phyloP scores from a whole-genome alignment of 495 filamentous ascomycete species.

The Penicillium coprophilum region DNA sequence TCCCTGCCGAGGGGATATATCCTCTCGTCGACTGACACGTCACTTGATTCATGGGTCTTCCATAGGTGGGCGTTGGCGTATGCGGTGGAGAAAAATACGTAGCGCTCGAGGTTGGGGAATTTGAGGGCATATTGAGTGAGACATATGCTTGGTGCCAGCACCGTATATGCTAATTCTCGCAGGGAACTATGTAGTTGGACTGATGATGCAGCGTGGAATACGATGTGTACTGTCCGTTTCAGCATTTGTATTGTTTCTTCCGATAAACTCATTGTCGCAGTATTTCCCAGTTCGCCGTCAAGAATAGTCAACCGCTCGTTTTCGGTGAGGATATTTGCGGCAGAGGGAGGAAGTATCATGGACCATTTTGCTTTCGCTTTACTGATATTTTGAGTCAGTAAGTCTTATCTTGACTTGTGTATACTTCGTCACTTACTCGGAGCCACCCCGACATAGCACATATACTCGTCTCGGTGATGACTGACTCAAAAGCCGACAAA shows the following conservation, averaged over 20 bases:
- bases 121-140: constrained; percentile 27
- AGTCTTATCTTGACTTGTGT: not conserved
- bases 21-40: constrained; percentile 22
- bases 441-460: constrained; percentile 28
- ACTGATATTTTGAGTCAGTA: constrained; percentile 12
- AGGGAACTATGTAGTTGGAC: constrained; percentile 24
- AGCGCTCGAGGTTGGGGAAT: constrained; percentile 28
- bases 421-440: constrained; percentile 14
- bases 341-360: constrained; percentile 15
- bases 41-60: constrained; percentile 19
- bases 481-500: constrained; percentile 26
- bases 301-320: constrained; percentile 23
- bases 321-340: constrained; percentile 14
- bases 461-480: constrained; percentile 25
- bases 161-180: constrained; percentile 25
- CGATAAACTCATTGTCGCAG: constrained; percentile 28
- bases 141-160: constrained; percentile 26
- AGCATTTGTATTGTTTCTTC: constrained; percentile 26
- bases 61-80: constrained; percentile 28
- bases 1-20: constrained; percentile 21
- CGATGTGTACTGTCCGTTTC: constrained; percentile 25
- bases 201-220: constrained; percentile 25
- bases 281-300: constrained; percentile 30
- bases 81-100: constrained; percentile 25
- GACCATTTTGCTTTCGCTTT: constrained; percentile 30